Evolutionary conservation across 2,329 filamentous ascomycete genomes (phyloP).

Genomic region (Biscogniauxia marginata): DNA sequence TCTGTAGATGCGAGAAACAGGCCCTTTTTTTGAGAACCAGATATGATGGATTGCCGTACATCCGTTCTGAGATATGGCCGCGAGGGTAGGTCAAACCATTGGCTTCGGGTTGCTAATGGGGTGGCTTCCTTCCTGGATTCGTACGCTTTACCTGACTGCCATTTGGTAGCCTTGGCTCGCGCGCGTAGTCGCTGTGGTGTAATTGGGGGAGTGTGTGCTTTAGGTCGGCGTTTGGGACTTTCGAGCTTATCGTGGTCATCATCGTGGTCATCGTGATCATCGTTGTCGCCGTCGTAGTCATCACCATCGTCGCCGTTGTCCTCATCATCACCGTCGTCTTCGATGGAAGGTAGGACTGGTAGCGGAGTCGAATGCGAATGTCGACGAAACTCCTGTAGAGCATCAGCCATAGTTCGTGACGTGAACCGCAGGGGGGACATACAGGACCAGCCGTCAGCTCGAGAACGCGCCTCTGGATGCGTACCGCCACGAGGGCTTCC

Average conservation of each 20-base stretch:
- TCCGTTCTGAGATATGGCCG: conserved; percentile 26
- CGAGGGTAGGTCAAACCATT: conserved; percentile 19
- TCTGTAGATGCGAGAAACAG: conserved; percentile 9
- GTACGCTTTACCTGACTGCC: conserved; percentile 28
- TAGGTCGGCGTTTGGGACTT: not conserved
- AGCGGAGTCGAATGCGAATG: conserved; percentile 2
- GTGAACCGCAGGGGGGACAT: conserved; percentile 3
- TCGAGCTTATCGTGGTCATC: conserved; percentile 1
- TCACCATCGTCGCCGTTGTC: not conserved
- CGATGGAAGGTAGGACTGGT: conserved; percentile 25
- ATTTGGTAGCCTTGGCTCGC: conserved; percentile 26
- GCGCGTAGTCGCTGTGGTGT: conserved; percentile 23
- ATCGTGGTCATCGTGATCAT: not conserved
- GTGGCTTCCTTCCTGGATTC: conserved; percentile 14
- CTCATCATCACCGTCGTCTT: conserved; percentile 8
- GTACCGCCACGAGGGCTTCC: conserved; percentile 19
- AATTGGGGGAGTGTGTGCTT: conserved; percentile 1
- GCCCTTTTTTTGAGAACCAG: conserved; percentile 8
- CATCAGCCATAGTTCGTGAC: conserved; percentile 2
- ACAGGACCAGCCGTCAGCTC: conserved; percentile 20
- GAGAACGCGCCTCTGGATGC: conserved; percentile 19
- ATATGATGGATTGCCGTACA: conserved; percentile 19
- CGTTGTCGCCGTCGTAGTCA: not conserved
- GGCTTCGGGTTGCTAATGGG: conserved; percentile 9
- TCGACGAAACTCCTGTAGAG: conserved; percentile 21